Evolutionary conservation across 2,329 filamentous ascomycete genomes (phyloP), one percentile per base, ranked within the genome.

Genomic region (Colletotrichum musae): DNA sequence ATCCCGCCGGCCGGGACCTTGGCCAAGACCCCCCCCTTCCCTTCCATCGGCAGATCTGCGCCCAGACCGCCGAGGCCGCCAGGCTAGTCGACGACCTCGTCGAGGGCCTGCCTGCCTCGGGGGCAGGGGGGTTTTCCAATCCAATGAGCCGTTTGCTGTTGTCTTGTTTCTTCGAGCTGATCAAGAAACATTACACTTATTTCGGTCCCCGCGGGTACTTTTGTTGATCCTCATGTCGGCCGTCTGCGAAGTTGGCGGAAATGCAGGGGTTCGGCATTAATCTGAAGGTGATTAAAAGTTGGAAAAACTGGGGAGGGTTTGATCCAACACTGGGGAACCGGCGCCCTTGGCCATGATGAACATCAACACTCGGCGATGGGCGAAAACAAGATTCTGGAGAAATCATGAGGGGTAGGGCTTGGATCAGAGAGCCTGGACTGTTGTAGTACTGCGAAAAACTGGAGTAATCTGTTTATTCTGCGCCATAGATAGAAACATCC

Each of bases 1-100:
- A 52, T 32, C 54, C 56, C 56, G 41, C n/a, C 54, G 39, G 54
- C 21, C 16, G 24, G 54, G 32, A 36, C 7, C 41, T n/a, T 43
- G 41, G 41, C 41, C 41, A 43, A 15, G 13, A 43, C 21, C 21
- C 21, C 3, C 3, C 21, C 21, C 21, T 24, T 24, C 32, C 32
- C 32, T 36, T 36, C 32, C 15, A 6, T 43, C 41, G 41, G 41
- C 41, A 43, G 41, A 43, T 43, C 41, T 43, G 41, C 41, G 41
- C 41, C 41, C 41, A 43, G 41, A 43, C 41, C 41, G 41, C 41
- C 16, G 16, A n/a, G 13, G 13, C 41, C 13, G 41, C 41, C 41
- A 43, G 41, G 41, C 41, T n/a, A 43, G 41, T 12, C 41, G 41
- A 43, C 16, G 13, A 43, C 41, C 41, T 15, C 41, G 15, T 43